Evolutionary conservation across 306 rosid genomes (phyloP).

Genomic region (Vicia faba): DNA sequence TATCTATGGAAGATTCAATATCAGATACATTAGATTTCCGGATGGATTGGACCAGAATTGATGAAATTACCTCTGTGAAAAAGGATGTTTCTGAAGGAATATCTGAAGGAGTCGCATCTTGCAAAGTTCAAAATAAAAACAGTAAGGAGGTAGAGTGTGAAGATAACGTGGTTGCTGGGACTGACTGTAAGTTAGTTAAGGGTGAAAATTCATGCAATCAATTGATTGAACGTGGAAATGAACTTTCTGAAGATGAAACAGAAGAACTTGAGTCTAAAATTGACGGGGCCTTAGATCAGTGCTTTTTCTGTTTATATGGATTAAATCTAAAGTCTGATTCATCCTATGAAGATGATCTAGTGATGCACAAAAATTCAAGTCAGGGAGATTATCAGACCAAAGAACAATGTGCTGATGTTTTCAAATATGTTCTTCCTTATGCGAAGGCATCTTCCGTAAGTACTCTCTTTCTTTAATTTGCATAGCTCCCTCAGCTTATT

Average conservation of each 20-base stretch:
- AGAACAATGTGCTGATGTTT: conserved; percentile 98
- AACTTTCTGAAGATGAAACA: conserved; percentile 80
- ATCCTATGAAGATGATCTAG: conserved; percentile 88
- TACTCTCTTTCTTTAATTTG: conserved; percentile 40
- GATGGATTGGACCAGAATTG: conserved; percentile 48
- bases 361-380: conserved; percentile 88
- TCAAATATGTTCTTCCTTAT: conserved; percentile 89
- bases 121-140: conserved; percentile 49
- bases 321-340: conserved; percentile 86
- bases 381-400: conserved; percentile 94
- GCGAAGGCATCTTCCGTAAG: conserved; percentile 98
- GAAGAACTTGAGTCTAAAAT: conserved; percentile 89
- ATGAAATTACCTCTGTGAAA: conserved; percentile 45
- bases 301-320: conserved; percentile 93
- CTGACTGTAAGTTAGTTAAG: conserved; percentile 44
- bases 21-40: conserved; percentile 47
- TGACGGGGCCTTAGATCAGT: conserved; percentile 89
- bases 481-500: conserved; percentile 25
- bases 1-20: conserved; percentile 52
- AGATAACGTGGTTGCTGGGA: conserved; percentile 51
- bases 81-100: conserved; percentile 54
- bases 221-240: conserved; percentile 54
- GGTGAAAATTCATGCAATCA: conserved; percentile 55
- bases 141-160: conserved; percentile 48
- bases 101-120: conserved; percentile 47